Evolutionary conservation across 2,329 filamentous ascomycete species (phyloP).

Genomic region (Ophiostoma piceae): DNA sequence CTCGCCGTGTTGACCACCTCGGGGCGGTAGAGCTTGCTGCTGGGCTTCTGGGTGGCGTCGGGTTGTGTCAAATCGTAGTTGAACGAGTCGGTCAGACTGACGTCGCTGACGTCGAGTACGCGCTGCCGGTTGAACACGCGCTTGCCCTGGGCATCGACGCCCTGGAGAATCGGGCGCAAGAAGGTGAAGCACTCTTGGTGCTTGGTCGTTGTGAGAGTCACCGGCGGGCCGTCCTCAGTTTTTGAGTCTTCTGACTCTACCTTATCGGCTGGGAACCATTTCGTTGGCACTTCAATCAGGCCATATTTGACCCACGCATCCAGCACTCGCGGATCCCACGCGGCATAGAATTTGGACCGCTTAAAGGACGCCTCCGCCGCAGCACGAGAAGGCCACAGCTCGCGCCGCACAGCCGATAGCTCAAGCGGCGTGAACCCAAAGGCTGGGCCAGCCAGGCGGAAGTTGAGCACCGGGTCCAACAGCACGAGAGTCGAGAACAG

Average conservation of each 20-base stretch:
- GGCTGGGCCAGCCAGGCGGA: constrained; percentile 32
- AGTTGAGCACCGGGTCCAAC: constrained; percentile 81
- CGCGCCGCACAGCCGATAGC: constrained; percentile 66
- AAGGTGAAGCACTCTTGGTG: constrained; percentile 85
- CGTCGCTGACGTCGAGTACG: constrained; percentile 44
- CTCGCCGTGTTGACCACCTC: constrained; percentile 55
- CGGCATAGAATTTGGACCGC: constrained; percentile 67
- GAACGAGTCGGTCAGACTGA: constrained; percentile 29
- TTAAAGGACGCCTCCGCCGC: constrained; percentile 63
- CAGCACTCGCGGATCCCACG: constrained; percentile 77
- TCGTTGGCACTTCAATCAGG: constrained; percentile 66
- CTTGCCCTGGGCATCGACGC: constrained; percentile 37
- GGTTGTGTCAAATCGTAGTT: neutral
- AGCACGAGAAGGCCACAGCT: constrained; percentile 72
- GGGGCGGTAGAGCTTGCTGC: constrained; percentile 60
- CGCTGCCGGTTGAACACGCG: constrained; percentile 39
- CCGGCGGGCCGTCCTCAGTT: constrained; percentile 31
- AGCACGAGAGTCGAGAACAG: constrained; percentile 70
- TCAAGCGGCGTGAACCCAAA: constrained; percentile 43
- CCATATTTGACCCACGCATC: constrained; percentile 68
- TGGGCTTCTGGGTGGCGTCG: neutral
- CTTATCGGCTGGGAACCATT: constrained; percentile 44
- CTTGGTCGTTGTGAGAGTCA: constrained; percentile 75
- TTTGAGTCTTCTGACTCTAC: constrained; percentile 25
- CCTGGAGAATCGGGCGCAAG: constrained; percentile 54